These are phyloP conservation scores for Fusarium irregulare DNA, from an alignment of 2,329 filamentous ascomycete species.

Conservation along the genomic window DNA sequence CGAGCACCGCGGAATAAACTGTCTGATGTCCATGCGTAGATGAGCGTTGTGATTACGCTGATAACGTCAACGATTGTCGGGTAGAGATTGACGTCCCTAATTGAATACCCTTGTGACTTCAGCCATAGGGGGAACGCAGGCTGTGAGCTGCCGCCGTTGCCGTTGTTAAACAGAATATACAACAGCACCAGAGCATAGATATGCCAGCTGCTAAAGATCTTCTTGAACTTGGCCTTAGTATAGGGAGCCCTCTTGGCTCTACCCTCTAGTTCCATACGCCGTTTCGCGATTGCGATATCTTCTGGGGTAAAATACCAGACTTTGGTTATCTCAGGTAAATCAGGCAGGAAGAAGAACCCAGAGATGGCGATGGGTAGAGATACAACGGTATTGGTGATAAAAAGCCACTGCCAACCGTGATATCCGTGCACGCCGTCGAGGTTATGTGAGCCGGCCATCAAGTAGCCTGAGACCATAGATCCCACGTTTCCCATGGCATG, in stretches of 20 bases:
- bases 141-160: slow-evolving; percentile 57
- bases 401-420: slow-evolving; percentile 59
- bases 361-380: slow-evolving; percentile 50
- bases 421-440: slow-evolving; percentile 57
- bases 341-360: slow-evolving; percentile 50
- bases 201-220: slow-evolving; percentile 73
- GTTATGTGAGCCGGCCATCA: slow-evolving; percentile 56
- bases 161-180: slow-evolving; percentile 75
- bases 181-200: slow-evolving; percentile 68
- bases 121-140: slow-evolving; percentile 67
- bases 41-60: slow-evolving; percentile 66
- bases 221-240: slow-evolving; percentile 63
- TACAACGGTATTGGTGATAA: slow-evolving; percentile 53
- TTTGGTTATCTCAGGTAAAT: slow-evolving; percentile 44
- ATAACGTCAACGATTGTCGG: slow-evolving; percentile 69
- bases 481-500: slow-evolving; percentile 50
- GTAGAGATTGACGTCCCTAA: slow-evolving; percentile 61
- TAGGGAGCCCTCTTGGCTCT: slow-evolving; percentile 55
- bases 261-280: slow-evolving; percentile 55
- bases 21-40: slow-evolving; percentile 75
- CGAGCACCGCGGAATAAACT: slow-evolving; percentile 67
- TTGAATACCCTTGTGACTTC: slow-evolving; percentile 56
- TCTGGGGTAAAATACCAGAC: slow-evolving; percentile 47
- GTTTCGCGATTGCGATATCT: slow-evolving; percentile 46
- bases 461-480: slow-evolving; percentile 48